Conservation (phyloP, 345 rosid species). For the Durio zibethinus region DNA sequence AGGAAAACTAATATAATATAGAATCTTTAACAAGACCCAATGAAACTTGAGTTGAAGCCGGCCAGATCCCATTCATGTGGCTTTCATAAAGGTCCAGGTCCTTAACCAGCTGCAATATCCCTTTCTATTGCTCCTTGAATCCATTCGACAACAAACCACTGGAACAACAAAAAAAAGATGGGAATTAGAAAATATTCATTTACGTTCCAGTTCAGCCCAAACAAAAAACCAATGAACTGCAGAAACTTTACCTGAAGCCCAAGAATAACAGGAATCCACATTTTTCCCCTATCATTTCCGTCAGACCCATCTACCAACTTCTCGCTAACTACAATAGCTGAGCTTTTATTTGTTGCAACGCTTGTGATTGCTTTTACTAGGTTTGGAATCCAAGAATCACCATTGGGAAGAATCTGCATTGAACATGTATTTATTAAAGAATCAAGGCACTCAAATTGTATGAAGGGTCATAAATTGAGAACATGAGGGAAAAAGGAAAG, state of each 20-base stretch:
- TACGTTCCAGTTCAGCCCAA: slow-evolving; percentile 6
- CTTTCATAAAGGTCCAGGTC: slow-evolving; percentile 40
- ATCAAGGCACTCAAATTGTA: background rate
- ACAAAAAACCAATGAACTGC: background rate
- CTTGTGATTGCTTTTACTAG: slow-evolving; percentile 58
- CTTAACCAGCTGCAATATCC: slow-evolving; percentile 47
- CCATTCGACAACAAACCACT: slow-evolving; percentile 62
- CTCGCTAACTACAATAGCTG: slow-evolving; percentile 55
- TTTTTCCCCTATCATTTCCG: slow-evolving; percentile 61
- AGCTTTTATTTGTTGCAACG: slow-evolving; percentile 56
- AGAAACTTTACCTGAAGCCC: slow-evolving; percentile 53
- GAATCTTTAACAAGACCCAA: background rate
- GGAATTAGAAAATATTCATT: background rate
- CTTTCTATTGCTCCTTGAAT: slow-evolving; percentile 55
- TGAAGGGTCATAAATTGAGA: background rate
- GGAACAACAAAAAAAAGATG: slow-evolving; percentile 18
- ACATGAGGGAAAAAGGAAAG: background rate
- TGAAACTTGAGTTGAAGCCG: slow-evolving; percentile 12
- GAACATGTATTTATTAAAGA: slow-evolving; percentile 9
- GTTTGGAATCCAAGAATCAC: slow-evolving; percentile 66
- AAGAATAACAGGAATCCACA: slow-evolving; percentile 53
- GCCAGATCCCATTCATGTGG: background rate
- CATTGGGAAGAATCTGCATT: slow-evolving; percentile 61
- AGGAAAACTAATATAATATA: background rate
- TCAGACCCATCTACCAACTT: slow-evolving; percentile 74